Evolutionary conservation across 2,329 filamentous ascomycete genomes (phyloP), one percentile per base, ranked within the genome.

Genomic region (Rugonectria rugulosa): DNA sequence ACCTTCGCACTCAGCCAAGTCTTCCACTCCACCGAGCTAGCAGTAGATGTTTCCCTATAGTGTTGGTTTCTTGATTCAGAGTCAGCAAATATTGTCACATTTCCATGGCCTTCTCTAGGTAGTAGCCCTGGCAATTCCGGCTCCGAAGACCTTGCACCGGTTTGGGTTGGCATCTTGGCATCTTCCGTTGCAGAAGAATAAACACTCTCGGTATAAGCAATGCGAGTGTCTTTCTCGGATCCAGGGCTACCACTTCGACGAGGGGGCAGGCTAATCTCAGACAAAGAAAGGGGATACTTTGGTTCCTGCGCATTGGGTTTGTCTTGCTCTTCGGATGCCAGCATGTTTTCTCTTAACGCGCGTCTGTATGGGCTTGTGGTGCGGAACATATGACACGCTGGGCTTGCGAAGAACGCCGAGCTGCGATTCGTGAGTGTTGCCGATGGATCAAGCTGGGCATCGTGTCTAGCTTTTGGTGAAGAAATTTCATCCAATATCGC

Each of bases 291-390:
- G 43, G 77, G 66, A 65, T 77, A 79, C 27, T 70, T 74, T 20
- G 68, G 70, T 23, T 72, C 73, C 0, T 71, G 60, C 4, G 68
- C 68, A 6, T 59, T 67, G 0, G 54, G 52, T 3, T 62, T 53
- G 5, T 67, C 59, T 2, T 56, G 58, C 14, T 69, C 66, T 7
- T 75, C 64, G 14, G 72, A 72, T 7, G 71, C 65, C 51, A 73
- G 71, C 62, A 83, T 82, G 2, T 71, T 79, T 44, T 77, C 75
- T 38, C 75, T 77, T 26, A 87, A 64, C 3, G 79, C 80, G 21
- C 79, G 79, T 3, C 83, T 79, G 60, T 81, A 88, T 1, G 83
- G 82, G 49, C 83, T 87, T 21, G 77, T 72, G 1, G 81, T 81
- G 23, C 82, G 76, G 56, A 85, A 84, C 1, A 84, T 69, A 56